These are phyloP conservation scores for Xylaria longipes DNA, from an alignment of 495 filamentous ascomycete species.

Conservation along the genomic window DNA sequence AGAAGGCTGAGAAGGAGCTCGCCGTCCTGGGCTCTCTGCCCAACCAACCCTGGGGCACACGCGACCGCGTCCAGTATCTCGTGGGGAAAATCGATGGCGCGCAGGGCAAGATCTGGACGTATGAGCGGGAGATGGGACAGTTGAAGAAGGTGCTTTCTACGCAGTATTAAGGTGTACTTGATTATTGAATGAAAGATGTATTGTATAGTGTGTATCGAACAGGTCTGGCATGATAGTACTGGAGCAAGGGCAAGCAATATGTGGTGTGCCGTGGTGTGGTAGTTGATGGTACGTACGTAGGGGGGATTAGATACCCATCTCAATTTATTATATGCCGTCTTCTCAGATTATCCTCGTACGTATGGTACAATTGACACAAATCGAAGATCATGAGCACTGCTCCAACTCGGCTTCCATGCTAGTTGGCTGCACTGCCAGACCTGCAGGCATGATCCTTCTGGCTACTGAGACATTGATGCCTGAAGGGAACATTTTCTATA, in stretches of 20 bases:
- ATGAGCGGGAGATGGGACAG: conserved; percentile 71
- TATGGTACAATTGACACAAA: not conserved
- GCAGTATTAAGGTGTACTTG: conserved; percentile 25
- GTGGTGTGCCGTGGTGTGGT: not conserved
- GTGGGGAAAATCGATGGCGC: conserved; percentile 70
- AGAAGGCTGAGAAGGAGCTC: conserved; percentile 82
- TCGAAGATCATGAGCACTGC: not conserved
- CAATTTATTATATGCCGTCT: not conserved
- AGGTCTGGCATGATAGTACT: not conserved
- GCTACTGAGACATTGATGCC: not conserved
- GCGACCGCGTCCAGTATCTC: conserved; percentile 70
- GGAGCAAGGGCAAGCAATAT: not conserved
- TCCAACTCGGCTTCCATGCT: not conserved
- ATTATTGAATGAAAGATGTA: not conserved
- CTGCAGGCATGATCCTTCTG: not conserved
- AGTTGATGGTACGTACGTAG: not conserved
- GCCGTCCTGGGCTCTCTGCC: conserved; percentile 65
- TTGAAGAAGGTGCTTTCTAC: conserved; percentile 68
- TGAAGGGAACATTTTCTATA: not conserved
- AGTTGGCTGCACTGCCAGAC: not conserved
- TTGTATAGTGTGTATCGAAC: not conserved
- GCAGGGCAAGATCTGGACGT: conserved; percentile 77
- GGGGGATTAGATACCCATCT: conserved; percentile 16
- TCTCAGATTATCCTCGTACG: not conserved
- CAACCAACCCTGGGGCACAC: conserved; percentile 67